Base-by-base conservation (phyloP, 169 alveolate genomes). In the Cardiosporidium cionae region DNA sequence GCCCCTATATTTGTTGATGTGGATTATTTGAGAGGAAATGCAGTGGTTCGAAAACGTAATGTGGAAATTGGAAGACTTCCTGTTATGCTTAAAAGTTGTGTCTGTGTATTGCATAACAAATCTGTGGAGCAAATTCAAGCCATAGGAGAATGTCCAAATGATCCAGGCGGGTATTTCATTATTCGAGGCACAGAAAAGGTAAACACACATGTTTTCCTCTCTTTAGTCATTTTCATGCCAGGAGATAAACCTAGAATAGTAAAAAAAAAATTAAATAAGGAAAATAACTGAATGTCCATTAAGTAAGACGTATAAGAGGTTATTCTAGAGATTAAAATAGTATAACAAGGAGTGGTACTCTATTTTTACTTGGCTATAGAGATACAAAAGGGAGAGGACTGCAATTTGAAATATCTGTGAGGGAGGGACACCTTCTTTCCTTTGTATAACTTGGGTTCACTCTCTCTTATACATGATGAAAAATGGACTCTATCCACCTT, bases 181-280 rank as follows among this genome's bases (percentile, higher is more conserved):
- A 94, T 98, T 31, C 93, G 93, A 83, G 99, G 99, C 7, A 95
- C 96, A 1, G 99, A 97, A 80, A 97, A 97, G 85, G 90, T 96
- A 74, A 86, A 94, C 52, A 93, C 16, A 54, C n/a, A n/a, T n/a
- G n/a, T n/a, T n/a, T n/a, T n/a, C n/a, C n/a, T n/a, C n/a, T n/a
- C n/a, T n/a, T n/a, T n/a, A n/a, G n/a, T n/a, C n/a, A n/a, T 9
- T 7, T 23, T 1, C 32, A 69, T 7, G 35, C 73, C 36, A 6
- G 4, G 23, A 64, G 62, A 32, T 65, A 58, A 35, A 5, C 33
- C 29, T 3, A 27, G 33, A 44, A 69, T 4, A 33, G 9, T 35
- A 27, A 64, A 4, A 53, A 7, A 62, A 25, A 32, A 71, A 33
- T 25, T 44, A 37, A n/a, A n/a, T n/a, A n/a, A n/a, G n/a, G n/a